Conservation (phyloP, 352 stramenopile genomes). For the Pythium pyrilobum region DNA sequence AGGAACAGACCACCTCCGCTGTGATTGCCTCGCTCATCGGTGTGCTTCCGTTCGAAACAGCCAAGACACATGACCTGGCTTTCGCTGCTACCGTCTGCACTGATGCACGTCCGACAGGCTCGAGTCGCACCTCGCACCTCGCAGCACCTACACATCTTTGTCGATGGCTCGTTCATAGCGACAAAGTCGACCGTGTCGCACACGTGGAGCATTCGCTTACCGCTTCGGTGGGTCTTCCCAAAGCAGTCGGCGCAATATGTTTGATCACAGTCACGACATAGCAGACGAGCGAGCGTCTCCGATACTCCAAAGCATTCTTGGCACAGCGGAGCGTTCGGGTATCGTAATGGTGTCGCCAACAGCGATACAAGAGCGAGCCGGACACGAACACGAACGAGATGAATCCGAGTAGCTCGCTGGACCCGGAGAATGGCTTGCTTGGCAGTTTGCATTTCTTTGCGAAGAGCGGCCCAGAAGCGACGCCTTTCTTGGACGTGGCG, state of each 20-base stretch:
- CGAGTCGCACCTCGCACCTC: conserved; percentile 16
- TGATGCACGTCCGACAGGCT: conserved; percentile 18
- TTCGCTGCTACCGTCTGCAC: neutral
- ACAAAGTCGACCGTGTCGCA: conserved; percentile 25
- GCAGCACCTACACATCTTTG: conserved; percentile 21
- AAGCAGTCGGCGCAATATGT: conserved; percentile 26
- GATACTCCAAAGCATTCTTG: conserved; percentile 22
- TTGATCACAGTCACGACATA: conserved; percentile 27
- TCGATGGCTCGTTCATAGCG: conserved; percentile 12
- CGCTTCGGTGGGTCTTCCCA: conserved; percentile 17
- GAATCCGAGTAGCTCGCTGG: conserved; percentile 7
- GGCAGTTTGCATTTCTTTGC: conserved; percentile 1
- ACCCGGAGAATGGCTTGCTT: conserved; percentile 5
- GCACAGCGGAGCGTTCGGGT: conserved; percentile 32
- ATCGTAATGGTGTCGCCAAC: conserved; percentile 14
- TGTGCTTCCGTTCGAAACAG: conserved; percentile 29
- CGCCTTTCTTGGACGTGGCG: conserved; percentile 8
- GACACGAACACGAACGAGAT: conserved; percentile 7
- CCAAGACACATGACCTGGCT: neutral
- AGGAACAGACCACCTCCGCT: neutral
- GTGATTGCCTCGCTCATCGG: neutral
- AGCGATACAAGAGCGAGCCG: conserved; percentile 9
- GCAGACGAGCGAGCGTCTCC: conserved; percentile 19
- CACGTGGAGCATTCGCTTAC: conserved; percentile 33
- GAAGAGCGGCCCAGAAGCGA: conserved; percentile 21